A percentile compares a stretch with the other conserved stretches of the same genome.
Conservation (phyloP, 345 rosid genomes). For the Eucalyptus virginea region DNA sequence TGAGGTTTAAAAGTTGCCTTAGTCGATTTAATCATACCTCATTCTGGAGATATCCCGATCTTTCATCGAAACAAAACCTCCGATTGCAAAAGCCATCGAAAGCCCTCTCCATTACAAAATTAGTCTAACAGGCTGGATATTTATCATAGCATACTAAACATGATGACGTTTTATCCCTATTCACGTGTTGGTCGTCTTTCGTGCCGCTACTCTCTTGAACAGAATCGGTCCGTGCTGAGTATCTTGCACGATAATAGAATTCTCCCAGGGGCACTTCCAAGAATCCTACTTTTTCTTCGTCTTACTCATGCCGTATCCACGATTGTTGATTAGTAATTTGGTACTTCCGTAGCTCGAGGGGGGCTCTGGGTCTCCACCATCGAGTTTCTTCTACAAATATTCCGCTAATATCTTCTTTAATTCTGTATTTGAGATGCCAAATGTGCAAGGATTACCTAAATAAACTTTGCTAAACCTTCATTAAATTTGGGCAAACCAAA, state of each 20-base stretch:
- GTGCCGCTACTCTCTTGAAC: rapidly evolving
- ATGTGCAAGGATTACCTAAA: not conserved
- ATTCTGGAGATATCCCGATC: not conserved
- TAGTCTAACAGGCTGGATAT: not conserved
- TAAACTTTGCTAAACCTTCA: not conserved
- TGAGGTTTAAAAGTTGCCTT: not conserved
- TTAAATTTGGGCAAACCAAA: not conserved
- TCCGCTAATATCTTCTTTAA: not conserved
- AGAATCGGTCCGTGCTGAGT: not conserved
- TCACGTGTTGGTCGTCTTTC: not conserved
- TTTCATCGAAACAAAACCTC: not conserved
- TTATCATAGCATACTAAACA: not conserved
- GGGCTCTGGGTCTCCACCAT: not conserved
- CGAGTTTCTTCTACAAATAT: not conserved
- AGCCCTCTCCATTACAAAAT: not conserved
- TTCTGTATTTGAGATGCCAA: not conserved
- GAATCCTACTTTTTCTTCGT: not conserved
- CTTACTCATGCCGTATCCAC: not conserved
- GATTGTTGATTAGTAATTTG: not conserved
- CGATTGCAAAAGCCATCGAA: not conserved
- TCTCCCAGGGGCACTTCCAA: not conserved
- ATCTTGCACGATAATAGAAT: not conserved
- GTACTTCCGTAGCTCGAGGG: not conserved
- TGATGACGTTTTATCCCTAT: not conserved
- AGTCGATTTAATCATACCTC: not conserved